Conservation (phyloP, 2,329 filamentous ascomycete genomes). For the Fusarium sterilihyphosum region DNA sequence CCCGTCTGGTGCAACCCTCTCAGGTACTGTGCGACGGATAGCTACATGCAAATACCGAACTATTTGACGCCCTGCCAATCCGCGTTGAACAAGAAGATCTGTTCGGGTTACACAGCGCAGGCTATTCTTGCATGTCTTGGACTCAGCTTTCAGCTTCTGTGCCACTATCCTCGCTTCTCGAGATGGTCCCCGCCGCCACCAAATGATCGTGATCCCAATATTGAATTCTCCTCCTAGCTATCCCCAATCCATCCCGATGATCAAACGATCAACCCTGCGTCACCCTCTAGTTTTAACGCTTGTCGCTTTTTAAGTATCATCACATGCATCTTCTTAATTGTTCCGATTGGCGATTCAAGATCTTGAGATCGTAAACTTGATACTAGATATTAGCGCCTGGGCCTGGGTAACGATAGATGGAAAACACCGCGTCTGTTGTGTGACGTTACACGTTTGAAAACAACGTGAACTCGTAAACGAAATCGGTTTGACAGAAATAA, state of each 20-base stretch:
- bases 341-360: slow-evolving; percentile 26
- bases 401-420: neutral
- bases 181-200: slow-evolving; percentile 28
- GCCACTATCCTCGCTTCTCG: slow-evolving; percentile 6
- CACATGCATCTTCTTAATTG: slow-evolving; percentile 3
- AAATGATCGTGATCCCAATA: slow-evolving; percentile 12
- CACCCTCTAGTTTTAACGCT: slow-evolving; percentile 11
- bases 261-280: slow-evolving; percentile 13
- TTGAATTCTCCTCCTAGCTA: neutral
- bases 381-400: slow-evolving; percentile 1
- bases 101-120: slow-evolving; percentile 3
- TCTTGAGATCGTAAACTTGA: slow-evolving; percentile 2
- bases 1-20: neutral
- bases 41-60: slow-evolving; percentile 4
- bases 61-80: slow-evolving; percentile 17
- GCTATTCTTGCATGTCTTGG: slow-evolving; percentile 4
- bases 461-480: neutral
- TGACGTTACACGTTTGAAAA: neutral
- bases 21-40: slow-evolving; percentile 11
- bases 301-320: slow-evolving; percentile 5
- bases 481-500: neutral
- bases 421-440: slow-evolving; percentile 6
- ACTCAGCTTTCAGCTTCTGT: slow-evolving; percentile 12
- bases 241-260: slow-evolving; percentile 13
- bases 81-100: neutral